Evolutionary conservation across 2,329 filamentous ascomycete genomes (phyloP), one percentile per base, ranked within the genome.

Genomic region (Blumeria graminis): DNA sequence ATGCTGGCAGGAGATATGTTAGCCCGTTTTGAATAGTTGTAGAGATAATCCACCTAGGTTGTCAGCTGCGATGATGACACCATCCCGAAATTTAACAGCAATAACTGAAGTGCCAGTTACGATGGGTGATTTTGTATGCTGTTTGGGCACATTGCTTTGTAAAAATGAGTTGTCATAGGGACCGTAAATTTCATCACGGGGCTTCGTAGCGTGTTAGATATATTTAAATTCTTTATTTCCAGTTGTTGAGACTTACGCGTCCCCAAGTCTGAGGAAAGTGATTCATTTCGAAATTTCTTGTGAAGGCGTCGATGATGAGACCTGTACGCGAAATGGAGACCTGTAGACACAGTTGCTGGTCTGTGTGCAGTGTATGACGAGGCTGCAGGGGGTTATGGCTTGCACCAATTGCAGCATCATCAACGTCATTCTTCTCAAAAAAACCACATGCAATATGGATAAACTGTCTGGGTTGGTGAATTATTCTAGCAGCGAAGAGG

Each of bases 61-160:
- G 71, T 98, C 92, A 65, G 92, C 87, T 55, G 90, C 92, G 69
- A 98, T 90, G 65, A 94, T 89, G 61, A 98, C 88, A 67, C 92
- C 92, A 63, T 89, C 86, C 67, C 88, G 90, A 77, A 88, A 98
- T 75, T 96, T 96, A 69, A 95, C 77, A 61, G 83, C 92, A 57
- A 98, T 72, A 61, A 98, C 92, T 56, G 92, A 96, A 54, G 92
- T 96, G 67, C 92, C 92, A 55, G 92, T 98, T 60, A 98, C 92
- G 63, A 94, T 83, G 65, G 92, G 92, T 35, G 81, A 81, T 71
- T 94, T 88, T 56, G 92, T 95, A 71, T 93, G 86, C 66, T 88
- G 80, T 68, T 80, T 88, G 58, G 89, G 86, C 56, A 74, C 76
- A 57, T 74, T 76, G 64, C 71, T 74, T 64, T 86, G 79, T 68